Evolutionary conservation across 2,329 filamentous ascomycete species (phyloP), one percentile per base, ranked within the genome.

Genomic region (Rachicladosporium sp.): DNA sequence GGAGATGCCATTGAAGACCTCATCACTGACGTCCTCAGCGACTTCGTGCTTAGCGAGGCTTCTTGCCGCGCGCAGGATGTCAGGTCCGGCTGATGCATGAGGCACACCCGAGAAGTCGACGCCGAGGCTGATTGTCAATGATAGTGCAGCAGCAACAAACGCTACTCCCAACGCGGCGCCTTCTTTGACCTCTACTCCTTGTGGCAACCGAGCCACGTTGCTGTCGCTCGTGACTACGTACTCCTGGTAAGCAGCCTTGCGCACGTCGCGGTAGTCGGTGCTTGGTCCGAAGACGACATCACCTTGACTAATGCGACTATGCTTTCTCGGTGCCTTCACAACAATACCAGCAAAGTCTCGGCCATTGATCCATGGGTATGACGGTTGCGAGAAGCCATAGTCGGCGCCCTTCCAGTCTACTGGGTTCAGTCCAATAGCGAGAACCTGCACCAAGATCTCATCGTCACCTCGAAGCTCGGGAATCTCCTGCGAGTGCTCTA

Each of bases 331-430:
- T 38, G 59, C 61, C 46, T 67, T 63, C 6, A 80, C 68, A 4
- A 86, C 70, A 9, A 68, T 67, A 9, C 82, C 82, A 2, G 76
- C 72, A n/a, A 82, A 63, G 50, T 87, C 82, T 29, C 80, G 70
- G 1, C 80, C 80, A 21, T 78, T 75, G 21, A 84, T 71, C 58
- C 77, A 83, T 2, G 80, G 80, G 8, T 83, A 65, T 7, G 66
- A 64, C 0, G 80, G 80, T 35, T 84, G 74, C 27, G 74, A 78
- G 52, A 83, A 85, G 46, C 77, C 78, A 52, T 73, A 85, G 50
- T 81, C 80, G 8, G 78, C 81, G 29, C 21, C 50, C 63, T 82
- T 82, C 76, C 76, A 83, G 55, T 84, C 82, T 41, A 87, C 81
- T 0, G 82, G 82, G 50, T 87, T 87, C 31, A 87, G 61, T 0